Evolutionary conservation across 768 basidiomycete species (phyloP).

Genomic region (Suillus alpinus): DNA sequence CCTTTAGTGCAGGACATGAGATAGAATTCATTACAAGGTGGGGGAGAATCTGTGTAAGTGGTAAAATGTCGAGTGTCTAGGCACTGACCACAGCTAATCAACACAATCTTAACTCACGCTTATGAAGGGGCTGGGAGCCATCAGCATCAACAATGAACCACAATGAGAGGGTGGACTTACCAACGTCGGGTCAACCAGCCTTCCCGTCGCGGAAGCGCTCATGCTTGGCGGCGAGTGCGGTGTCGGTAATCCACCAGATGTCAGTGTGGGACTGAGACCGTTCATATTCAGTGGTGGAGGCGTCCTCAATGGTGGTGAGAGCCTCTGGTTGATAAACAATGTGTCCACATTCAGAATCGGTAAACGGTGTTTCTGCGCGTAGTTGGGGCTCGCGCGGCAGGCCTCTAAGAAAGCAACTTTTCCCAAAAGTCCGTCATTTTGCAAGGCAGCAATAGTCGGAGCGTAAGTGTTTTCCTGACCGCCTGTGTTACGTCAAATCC

Average conservation of each 20-base stretch:
- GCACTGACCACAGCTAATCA: neutral
- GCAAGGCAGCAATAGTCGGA: conserved; percentile 54
- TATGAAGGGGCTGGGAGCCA: conserved; percentile 62
- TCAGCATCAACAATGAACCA: conserved; percentile 8
- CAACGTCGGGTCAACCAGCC: conserved; percentile 60
- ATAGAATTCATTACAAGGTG: conserved; percentile 84
- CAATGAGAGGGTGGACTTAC: conserved; percentile 33
- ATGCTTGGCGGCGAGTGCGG: conserved; percentile 57
- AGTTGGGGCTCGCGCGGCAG: conserved; percentile 39
- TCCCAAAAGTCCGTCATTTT: conserved; percentile 58
- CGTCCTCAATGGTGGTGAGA: conserved; percentile 33
- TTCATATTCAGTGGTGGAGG: conserved; percentile 48
- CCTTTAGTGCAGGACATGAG: conserved; percentile 82
- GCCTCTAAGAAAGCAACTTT: conserved; percentile 65
- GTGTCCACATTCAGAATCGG: conserved; percentile 53
- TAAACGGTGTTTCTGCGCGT: conserved; percentile 47
- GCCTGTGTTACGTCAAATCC: conserved; percentile 36
- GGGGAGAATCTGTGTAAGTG: conserved; percentile 66
- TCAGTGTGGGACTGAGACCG: conserved; percentile 37
- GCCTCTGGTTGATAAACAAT: conserved; percentile 38
- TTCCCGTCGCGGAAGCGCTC: conserved; percentile 23
- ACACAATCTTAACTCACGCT: conserved; percentile 49
- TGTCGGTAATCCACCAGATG: conserved; percentile 63
- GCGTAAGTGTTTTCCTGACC: conserved; percentile 54
- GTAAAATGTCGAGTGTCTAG: conserved; percentile 8